phyloP scores from a whole-genome alignment of 306 rosid species.

The Datisca glomerata region DNA sequence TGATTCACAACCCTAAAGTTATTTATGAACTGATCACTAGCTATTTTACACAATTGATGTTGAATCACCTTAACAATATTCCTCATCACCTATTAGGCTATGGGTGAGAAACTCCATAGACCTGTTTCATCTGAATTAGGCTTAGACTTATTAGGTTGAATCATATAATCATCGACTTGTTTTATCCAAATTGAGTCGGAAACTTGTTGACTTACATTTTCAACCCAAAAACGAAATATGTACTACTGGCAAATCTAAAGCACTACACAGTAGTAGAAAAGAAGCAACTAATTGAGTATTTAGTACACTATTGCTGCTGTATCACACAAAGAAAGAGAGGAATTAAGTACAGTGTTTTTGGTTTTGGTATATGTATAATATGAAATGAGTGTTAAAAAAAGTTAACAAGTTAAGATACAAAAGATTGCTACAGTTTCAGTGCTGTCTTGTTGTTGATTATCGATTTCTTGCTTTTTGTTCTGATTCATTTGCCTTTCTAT shows the following conservation, averaged over 20 bases:
- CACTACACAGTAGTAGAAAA: neutral
- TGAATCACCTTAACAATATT: too few relatives aligned
- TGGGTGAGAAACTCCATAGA: too few relatives aligned
- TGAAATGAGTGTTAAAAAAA: constrained; percentile 72
- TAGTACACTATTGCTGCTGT: neutral
- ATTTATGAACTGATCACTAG: too few relatives aligned
- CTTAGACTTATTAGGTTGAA: too few relatives aligned
- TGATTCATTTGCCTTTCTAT: constrained; percentile 75
- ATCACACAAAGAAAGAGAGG: constrained; percentile 10
- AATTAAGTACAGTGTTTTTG: constrained; percentile 70
- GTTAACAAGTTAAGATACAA: constrained; percentile 70
- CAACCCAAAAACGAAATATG: too few relatives aligned
- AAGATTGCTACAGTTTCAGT: constrained; percentile 42
- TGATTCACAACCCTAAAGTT: too few relatives aligned
- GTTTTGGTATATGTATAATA: constrained; percentile 32
- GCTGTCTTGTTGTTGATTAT: constrained; percentile 41
- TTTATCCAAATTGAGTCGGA: too few relatives aligned
- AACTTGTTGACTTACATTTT: too few relatives aligned
- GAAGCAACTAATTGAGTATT: neutral
- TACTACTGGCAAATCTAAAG: constrained; percentile 25
- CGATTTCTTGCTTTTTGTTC: constrained; percentile 69
- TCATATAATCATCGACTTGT: too few relatives aligned
- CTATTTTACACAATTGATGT: too few relatives aligned
- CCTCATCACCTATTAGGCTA: too few relatives aligned
- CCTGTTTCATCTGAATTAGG: too few relatives aligned